These are phyloP conservation scores for Amauroascus verrucosus DNA, from an alignment of 2,329 filamentous ascomycete genomes.

Conservation along the genomic window DNA sequence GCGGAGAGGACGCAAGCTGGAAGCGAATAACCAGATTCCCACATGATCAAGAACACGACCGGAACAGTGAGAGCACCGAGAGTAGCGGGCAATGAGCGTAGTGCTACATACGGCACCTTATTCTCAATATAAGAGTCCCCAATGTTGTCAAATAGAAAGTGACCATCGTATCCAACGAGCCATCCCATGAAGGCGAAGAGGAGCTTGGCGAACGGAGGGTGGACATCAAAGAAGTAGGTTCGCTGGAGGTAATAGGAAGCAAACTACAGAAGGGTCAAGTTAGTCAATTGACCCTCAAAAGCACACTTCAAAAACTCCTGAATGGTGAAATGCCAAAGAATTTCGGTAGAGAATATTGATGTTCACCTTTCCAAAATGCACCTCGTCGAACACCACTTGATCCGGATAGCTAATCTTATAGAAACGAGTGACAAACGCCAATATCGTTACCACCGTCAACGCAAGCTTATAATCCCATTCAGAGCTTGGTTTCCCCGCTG, in stretches of 20 bases:
- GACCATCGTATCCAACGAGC: conserved; percentile 92
- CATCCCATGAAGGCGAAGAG: conserved; percentile 95
- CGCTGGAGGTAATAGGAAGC: conserved; percentile 75
- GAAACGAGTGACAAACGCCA: conserved; percentile 88
- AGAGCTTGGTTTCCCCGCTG: conserved; percentile 1
- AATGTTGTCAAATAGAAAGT: conserved; percentile 98
- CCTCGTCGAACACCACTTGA: conserved; percentile 97
- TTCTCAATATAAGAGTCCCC: conserved; percentile 96
- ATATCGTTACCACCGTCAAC: conserved; percentile 62
- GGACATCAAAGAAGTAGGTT: conserved; percentile 99
- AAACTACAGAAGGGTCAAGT: conserved; percentile 30
- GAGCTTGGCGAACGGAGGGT: conserved; percentile 95
- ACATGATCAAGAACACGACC: conserved; percentile 96
- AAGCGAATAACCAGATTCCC: conserved; percentile 96
- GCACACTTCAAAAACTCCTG: not conserved
- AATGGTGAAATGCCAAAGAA: too few relatives aligned
- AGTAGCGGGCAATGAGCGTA: conserved; percentile 82
- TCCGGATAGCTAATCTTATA: conserved; percentile 92
- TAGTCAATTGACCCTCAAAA: not conserved
- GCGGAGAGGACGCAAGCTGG: conserved; percentile 83
- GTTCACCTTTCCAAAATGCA: conserved; percentile 94
- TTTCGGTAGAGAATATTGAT: not conserved
- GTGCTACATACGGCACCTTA: conserved; percentile 94
- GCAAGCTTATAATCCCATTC: conserved; percentile 79
- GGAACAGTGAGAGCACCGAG: conserved; percentile 87